A percentile compares a stretch with the other conserved stretches of the same genome.
Evolutionary conservation across 495 filamentous ascomycete genomes (phyloP).

Genomic region (Apiosordaria backusii): DNA sequence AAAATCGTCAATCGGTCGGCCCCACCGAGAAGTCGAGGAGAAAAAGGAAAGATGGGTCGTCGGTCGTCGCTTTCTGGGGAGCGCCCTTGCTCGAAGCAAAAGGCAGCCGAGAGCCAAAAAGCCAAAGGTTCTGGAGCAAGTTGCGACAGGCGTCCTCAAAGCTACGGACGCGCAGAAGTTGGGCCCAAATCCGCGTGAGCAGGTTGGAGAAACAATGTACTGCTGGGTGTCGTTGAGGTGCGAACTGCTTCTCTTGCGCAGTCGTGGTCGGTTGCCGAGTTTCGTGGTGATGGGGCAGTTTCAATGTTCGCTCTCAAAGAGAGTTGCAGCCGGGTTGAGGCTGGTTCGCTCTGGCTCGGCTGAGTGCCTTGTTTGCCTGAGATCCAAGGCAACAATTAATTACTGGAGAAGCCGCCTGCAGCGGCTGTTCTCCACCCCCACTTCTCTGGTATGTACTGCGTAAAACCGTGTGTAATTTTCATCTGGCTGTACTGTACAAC

Average conservation of each 20-base stretch:
- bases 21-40: neutral
- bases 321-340: slow-evolving; percentile 2
- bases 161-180: neutral
- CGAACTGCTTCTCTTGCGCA: neutral
- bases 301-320: neutral
- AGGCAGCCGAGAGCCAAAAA: neutral
- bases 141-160: slow-evolving; percentile 4
- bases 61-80: neutral
- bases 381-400: neutral
- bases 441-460: neutral
- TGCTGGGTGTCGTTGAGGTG: neutral
- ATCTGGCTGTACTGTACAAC: neutral
- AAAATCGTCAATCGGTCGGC: neutral
- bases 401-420: no score
- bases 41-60: neutral
- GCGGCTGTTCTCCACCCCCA: neutral
- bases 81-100: neutral
- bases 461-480: neutral
- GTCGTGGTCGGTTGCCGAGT: neutral
- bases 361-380: neutral
- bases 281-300: slow-evolving; percentile 8
- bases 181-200: neutral
- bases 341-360: neutral
- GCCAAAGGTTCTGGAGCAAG: neutral
- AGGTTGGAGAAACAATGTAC: neutral